Conservation (phyloP, 75 land plant species). For the Pinus tabuliformis region DNA sequence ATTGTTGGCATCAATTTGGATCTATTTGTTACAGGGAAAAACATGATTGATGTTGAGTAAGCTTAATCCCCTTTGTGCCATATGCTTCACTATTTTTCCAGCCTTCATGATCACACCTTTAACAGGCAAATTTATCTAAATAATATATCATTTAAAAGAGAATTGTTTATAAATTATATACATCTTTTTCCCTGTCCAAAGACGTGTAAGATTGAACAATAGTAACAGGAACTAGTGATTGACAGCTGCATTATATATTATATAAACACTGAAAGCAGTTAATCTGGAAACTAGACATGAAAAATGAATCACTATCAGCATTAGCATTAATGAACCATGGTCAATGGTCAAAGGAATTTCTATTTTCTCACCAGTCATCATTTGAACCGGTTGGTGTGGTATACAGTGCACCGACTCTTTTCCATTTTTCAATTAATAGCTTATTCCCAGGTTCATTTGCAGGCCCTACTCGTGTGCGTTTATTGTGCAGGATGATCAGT, state of each 20-base stretch:
- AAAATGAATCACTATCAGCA: neutral
- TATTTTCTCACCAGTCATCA: constrained; percentile 66
- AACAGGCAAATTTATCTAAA: too few species aligned
- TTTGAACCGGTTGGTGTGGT: constrained; percentile 80
- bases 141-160: neutral
- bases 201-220: neutral
- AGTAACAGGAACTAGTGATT: neutral
- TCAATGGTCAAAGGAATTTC: neutral
- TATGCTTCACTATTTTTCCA: too few species aligned
- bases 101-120: too few species aligned
- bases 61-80: too few species aligned
- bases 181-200: neutral
- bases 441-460: constrained; percentile 38
- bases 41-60: too few species aligned
- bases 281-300: neutral
- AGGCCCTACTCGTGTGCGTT: constrained; percentile 31
- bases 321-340: neutral
- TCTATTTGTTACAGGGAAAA: too few species aligned
- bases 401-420: constrained; percentile 45
- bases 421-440: constrained; percentile 43
- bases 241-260: neutral
- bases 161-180: neutral
- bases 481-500: constrained; percentile 61
- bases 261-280: neutral
- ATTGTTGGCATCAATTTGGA: too few species aligned